Base-by-base conservation (phyloP, 768 basidiomycete genomes). In the Phaeotremella skinneri region DNA sequence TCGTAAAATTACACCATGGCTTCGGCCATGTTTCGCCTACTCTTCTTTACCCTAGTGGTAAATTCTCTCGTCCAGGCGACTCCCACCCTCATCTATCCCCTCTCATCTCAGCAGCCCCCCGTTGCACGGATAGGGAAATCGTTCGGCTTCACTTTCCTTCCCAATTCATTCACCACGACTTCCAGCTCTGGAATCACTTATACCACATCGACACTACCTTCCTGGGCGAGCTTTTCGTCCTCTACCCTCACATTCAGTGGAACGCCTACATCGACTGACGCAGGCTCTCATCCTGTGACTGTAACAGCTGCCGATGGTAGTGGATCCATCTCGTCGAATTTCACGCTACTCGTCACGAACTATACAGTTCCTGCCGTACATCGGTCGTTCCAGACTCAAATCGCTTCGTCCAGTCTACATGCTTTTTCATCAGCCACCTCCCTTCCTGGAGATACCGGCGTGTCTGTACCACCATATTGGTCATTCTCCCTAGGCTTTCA, bases 401-500 rank as follows among this genome's bases (percentile, higher is more conserved):
- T 89, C 87, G 17, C 88, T 85, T n/a, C 85, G 86, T 57, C 75
- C 82, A 55, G 76, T 86, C 50, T 79, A 81, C 31, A 78, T 81
- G 59, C 51, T 4, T 70, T 77, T 55, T 53, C 71, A 31, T 73
- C 76, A 1, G 76, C 68, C 20, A 61, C 60, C 2, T 52, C 64
- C 13, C 55, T 77, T 16, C 69, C 76, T 5, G 69, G 70, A 14
- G 63, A 70, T 41, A 73, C 75, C 20, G 76, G 78, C 17, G 74
- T 98, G 55, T 82, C 90, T 51, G 83, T 94, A n/a, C 91, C 90
- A 1, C 84, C 84, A 2, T 78, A 80, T 51, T 96, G 91, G 90
- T 90, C 89, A 0, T 98, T 96, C 78, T 90, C 90, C 67, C 83
- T 97, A 56, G 93, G 93, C 9, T 85, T 94, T 66, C 79, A 85